Base-by-base conservation (phyloP, 257 asterid genomes). In the Nicotiana obtusifolia region DNA sequence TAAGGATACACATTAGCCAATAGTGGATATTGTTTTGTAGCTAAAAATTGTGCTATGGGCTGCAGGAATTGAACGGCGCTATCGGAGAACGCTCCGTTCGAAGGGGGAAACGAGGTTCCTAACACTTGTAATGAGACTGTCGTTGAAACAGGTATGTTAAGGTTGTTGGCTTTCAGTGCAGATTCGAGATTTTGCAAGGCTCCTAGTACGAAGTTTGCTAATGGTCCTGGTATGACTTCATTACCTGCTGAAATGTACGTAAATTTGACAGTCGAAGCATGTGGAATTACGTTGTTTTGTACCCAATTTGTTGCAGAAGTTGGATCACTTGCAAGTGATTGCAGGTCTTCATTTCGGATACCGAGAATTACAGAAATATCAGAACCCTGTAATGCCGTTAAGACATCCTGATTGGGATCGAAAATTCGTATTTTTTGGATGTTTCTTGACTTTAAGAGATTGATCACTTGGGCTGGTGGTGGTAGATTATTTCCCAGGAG, bases 1-100 rank as follows among this genome's bases (percentile, higher is more conserved):
- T 64, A 90, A 4, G 93, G 85, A 85, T 90, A 88, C 4, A 76
- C 76, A 6, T 90, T 89, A 35, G 84, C 78, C 7, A 89, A 81
- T 0, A 90, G 78, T 4, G 93, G 89, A 26, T 49, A 67, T 1
- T 78, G 59, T 57, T 68, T 83, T 2, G 84, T 44, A 7, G 84
- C 22, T 6, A 90, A 22, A 7, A 86, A 82, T 7, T 14, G 28
- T 0, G 80, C 76, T 37, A 90, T 65, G 16, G 84, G 76, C 24
- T 57, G 10, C 82, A 87, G 67, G 2, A 75, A 17, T 2, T 64
- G 16, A 5, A 2, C 4, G 2, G 79, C 14, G 0, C 69, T 82
- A 0, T 11, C 54, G 0, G 88, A 6, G 56, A 89, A 87, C 0
- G 9, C 4, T 0, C 87, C 89, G 4, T 13, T 33, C 0, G 93